A percentile compares a stretch with the other conserved stretches of the same genome.
Conservation (phyloP, 495 filamentous ascomycete genomes). For the Xylaria longipes region DNA sequence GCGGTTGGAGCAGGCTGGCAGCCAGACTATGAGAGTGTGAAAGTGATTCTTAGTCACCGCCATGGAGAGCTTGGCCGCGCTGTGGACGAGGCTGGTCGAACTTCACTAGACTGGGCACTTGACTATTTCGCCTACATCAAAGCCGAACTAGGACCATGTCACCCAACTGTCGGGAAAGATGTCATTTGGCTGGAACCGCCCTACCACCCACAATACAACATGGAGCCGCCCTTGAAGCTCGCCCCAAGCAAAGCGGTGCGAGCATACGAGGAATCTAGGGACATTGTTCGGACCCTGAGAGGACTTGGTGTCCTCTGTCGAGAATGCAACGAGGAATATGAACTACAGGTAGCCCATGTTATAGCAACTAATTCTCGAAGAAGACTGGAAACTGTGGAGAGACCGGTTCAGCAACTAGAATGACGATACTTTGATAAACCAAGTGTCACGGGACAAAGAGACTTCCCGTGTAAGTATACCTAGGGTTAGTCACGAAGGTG, state of each 20-base stretch:
- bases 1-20: not conserved
- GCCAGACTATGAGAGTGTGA: not conserved
- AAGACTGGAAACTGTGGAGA: not conserved
- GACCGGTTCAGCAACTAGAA: not conserved
- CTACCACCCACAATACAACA: not conserved
- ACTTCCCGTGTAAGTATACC: too few species aligned
- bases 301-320: not conserved
- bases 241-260: constrained; percentile 1
- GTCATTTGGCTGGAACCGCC: constrained; percentile 9
- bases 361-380: not conserved
- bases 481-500: too few species aligned
- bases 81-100: not conserved
- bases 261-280: not conserved
- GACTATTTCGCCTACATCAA: constrained; percentile 1
- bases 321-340: not conserved
- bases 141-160: not conserved
- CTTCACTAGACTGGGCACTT: constrained; percentile 2
- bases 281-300: not conserved
- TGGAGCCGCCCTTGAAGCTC: not conserved
- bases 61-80: not conserved
- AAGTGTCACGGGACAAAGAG: too few species aligned
- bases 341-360: too few species aligned
- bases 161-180: not conserved
- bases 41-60: not conserved
- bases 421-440: not conserved